Evolutionary conservation across 2,329 filamentous ascomycete species (phyloP).

Genomic region (Aureobasidium sp.): DNA sequence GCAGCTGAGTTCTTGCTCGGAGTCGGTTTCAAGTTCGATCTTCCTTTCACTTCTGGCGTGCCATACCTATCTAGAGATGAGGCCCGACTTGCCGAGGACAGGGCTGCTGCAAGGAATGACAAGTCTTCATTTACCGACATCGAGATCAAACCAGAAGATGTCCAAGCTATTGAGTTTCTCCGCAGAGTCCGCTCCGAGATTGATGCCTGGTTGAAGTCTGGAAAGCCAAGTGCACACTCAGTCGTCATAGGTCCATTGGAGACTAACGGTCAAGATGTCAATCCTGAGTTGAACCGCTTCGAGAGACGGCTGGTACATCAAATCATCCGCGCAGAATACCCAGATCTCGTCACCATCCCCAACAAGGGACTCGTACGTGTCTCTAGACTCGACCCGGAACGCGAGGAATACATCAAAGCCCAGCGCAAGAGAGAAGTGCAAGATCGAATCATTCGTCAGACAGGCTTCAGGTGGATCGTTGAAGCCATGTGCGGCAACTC

Average conservation of each 20-base stretch:
- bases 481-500: conserved; percentile 39
- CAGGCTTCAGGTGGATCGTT: conserved; percentile 45
- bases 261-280: conserved; percentile 18
- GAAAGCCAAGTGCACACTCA: conserved; percentile 24
- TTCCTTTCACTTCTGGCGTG: conserved; percentile 51
- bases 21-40: conserved; percentile 52
- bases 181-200: conserved; percentile 40
- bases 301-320: conserved; percentile 62
- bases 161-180: conserved; percentile 47
- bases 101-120: conserved; percentile 38
- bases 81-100: conserved; percentile 42
- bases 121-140: conserved; percentile 38
- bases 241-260: conserved; percentile 29
- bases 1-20: conserved; percentile 55
- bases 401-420: conserved; percentile 38
- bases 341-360: conserved; percentile 37
- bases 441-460: conserved; percentile 38
- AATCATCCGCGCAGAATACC: conserved; percentile 56
- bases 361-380: conserved; percentile 40
- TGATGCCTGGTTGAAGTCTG: conserved; percentile 38
- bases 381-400: conserved; percentile 34
- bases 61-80: conserved; percentile 57
- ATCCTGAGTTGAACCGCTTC: conserved; percentile 45
- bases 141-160: conserved; percentile 46
- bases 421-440: conserved; percentile 33